phyloP scores from a whole-genome alignment of 768 basidiomycete species.

The Leucosporidium scottii region DNA sequence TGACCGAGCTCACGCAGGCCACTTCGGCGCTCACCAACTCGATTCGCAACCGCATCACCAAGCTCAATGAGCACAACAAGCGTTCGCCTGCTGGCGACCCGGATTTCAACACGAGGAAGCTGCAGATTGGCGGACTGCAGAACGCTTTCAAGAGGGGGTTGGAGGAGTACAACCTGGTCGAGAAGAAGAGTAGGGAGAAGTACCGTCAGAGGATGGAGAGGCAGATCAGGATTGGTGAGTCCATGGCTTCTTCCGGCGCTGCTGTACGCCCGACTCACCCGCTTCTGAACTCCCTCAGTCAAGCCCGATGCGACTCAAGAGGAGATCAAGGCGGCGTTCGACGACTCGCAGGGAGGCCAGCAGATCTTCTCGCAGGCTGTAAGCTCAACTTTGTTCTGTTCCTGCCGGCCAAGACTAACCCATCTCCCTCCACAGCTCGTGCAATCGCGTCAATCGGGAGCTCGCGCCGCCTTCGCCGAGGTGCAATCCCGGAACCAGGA shows the following conservation, averaged over 20 bases:
- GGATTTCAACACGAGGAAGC: slow-evolving; percentile 34
- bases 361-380: slow-evolving; percentile 38
- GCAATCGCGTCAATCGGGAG: slow-evolving; percentile 70
- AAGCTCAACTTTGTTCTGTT: slow-evolving; percentile 4
- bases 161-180: slow-evolving; percentile 47
- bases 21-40: slow-evolving; percentile 42
- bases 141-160: slow-evolving; percentile 45
- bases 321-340: slow-evolving; percentile 36
- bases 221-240: slow-evolving; percentile 47
- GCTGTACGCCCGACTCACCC: not conserved
- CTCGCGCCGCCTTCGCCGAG: slow-evolving; percentile 72
- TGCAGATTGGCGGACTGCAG: slow-evolving; percentile 44
- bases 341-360: slow-evolving; percentile 29
- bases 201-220: slow-evolving; percentile 47
- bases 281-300: slow-evolving; percentile 5
- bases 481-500: slow-evolving; percentile 84
- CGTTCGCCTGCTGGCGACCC: slow-evolving; percentile 37
- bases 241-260: too few species aligned
- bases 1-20: slow-evolving; percentile 32
- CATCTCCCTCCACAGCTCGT: slow-evolving; percentile 48
- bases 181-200: slow-evolving; percentile 47
- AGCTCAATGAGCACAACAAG: slow-evolving; percentile 44
- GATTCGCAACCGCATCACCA: slow-evolving; percentile 44
- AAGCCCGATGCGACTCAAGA: slow-evolving; percentile 38
- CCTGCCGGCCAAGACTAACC: not conserved